Base-by-base conservation (phyloP, 331 rosid genomes). In the Malus hybrid region DNA sequence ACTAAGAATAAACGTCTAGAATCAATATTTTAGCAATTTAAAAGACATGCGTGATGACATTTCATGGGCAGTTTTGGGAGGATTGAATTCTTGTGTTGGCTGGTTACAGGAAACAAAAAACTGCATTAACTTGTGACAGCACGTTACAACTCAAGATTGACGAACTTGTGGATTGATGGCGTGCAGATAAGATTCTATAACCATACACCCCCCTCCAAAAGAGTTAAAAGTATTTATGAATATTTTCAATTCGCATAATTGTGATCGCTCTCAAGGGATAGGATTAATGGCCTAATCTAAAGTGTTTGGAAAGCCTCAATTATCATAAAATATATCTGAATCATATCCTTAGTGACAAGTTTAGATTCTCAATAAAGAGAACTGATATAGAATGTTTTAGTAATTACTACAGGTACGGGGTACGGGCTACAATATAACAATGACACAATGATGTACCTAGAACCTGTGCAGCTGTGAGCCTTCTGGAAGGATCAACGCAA, bases 391-490 rank as follows among this genome's bases (percentile, higher is more conserved):
- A 69, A n/a, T 59, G 42, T 61, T 24, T 11, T 60, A 57, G 10
- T 22, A 34, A 10, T 52, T 70, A 13, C 33, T 33, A 33, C 32
- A 72, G 16, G 10, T 60, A 60, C 7, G 28, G 18, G 10, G 44
- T 20, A 33, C 5, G 18, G 20, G 11, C 24, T 34, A 13, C 16
- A 50, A 22, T 14, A 56, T 34, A 15, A 65, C 44, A 28, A 42
- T 12, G 48, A 65, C 4, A 18, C 34, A 31, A 8, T 33, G 11
- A 32, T 66, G 68, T 70, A 80, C 83, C 80, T 83, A 80, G 77
- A 73, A 80, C 84, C 74, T 83, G 77, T 44, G 72, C 76, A 56
- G 84, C 84, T 62, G 84, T 83, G 34, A 80, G 71, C 82, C 87
- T 75, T 36, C 72, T 83, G 46, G 65, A 73, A 64, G 84, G 84